Evolutionary conservation across 306 rosid genomes (phyloP).

Genomic region (Acacia confusa): DNA sequence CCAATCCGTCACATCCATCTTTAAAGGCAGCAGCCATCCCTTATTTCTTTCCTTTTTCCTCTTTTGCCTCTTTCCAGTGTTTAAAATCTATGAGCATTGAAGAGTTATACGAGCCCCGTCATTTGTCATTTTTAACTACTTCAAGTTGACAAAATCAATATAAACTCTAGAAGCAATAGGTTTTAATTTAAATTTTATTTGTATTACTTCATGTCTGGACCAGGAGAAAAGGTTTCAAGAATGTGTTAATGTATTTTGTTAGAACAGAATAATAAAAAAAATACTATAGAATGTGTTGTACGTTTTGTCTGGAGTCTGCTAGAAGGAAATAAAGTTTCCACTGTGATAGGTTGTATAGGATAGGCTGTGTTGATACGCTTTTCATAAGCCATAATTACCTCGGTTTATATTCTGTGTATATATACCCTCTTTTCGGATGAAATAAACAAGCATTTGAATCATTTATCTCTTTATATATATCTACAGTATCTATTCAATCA

Average conservation of each 20-base stretch:
- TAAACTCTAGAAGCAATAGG: not conserved
- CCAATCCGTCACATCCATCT: not conserved
- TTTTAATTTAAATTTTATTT: constrained; percentile 1
- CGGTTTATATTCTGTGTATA: not conserved
- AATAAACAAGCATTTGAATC: not conserved
- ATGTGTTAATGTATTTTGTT: not conserved
- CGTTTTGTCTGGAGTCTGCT: not conserved
- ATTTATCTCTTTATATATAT: not conserved
- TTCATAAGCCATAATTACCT: not conserved
- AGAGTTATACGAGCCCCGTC: not conserved
- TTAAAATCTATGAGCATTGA: not conserved
- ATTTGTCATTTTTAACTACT: not conserved
- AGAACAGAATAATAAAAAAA: not conserved
- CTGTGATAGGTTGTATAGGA: not conserved
- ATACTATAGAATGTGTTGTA: not conserved
- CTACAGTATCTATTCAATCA: not conserved
- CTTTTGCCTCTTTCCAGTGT: not conserved
- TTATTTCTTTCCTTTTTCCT: not conserved
- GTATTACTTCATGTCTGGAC: not conserved
- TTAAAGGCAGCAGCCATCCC: not conserved
- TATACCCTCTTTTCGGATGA: not conserved
- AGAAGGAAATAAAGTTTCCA: not conserved
- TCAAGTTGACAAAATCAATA: not conserved
- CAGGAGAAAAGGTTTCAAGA: not conserved
- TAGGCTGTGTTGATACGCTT: not conserved